Evolutionary conservation across 352 stramenopile species (phyloP).

Genomic region (Globisporangium polare): DNA sequence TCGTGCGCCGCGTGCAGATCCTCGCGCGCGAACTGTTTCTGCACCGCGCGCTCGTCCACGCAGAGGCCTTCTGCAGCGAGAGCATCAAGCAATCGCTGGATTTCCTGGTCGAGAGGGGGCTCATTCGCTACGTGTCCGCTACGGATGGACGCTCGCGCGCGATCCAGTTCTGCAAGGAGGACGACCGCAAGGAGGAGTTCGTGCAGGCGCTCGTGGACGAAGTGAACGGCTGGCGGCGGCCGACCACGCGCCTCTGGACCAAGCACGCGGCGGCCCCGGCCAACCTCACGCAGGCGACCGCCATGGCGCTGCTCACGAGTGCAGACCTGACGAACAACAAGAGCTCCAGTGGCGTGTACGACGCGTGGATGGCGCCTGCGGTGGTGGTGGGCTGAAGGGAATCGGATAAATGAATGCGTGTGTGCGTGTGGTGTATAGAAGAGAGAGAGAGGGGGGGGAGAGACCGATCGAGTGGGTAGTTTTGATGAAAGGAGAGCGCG

Average conservation of each 20-base stretch:
- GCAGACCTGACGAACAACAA: not conserved
- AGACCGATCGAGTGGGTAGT: not conserved
- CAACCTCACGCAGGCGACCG: conserved; percentile 7
- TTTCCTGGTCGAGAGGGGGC: conserved; percentile 44
- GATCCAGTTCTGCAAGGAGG: conserved; percentile 19
- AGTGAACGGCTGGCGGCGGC: conserved; percentile 43
- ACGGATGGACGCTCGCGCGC: conserved; percentile 26
- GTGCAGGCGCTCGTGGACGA: conserved; percentile 34
- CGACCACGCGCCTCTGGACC: conserved; percentile 41
- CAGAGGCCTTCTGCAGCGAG: conserved; percentile 70
- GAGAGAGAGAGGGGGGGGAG: not conserved
- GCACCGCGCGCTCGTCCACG: conserved; percentile 37
- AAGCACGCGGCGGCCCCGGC: not conserved
- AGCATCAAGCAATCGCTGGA: conserved; percentile 74
- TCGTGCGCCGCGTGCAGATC: conserved; percentile 51
- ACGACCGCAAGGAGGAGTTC: conserved; percentile 4
- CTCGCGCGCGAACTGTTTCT: conserved; percentile 52
- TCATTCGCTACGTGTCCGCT: conserved; percentile 33
- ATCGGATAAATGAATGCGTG: not conserved
- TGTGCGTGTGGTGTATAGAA: not conserved
- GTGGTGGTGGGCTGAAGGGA: not conserved
- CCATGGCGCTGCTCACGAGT: conserved; percentile 5
- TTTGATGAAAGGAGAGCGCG: not conserved
- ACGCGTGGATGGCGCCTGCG: conserved; percentile 24
- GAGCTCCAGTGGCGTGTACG: conserved; percentile 20